Evolutionary conservation across 202 grass and related monocot species (phyloP).

Genomic region (Bolboschoenoplectus hybrid): DNA sequence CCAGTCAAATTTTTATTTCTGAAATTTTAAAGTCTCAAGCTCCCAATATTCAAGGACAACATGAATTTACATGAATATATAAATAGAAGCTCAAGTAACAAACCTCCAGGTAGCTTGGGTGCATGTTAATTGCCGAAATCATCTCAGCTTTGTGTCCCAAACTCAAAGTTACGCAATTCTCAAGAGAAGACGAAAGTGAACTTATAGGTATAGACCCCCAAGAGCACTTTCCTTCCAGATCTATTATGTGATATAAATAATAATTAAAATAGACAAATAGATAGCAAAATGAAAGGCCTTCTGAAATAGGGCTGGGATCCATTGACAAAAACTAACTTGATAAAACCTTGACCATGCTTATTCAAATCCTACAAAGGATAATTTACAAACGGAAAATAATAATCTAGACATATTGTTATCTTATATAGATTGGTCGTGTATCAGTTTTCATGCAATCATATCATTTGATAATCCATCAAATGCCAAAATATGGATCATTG

Average conservation of each 20-base stretch:
- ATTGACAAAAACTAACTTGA: not conserved
- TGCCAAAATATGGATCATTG: not conserved
- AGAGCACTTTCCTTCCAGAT: slow-evolving; percentile 73
- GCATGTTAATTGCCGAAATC: slow-evolving; percentile 61
- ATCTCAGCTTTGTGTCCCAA: slow-evolving; percentile 64
- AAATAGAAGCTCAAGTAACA: slow-evolving; percentile 20
- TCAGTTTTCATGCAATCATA: not conserved
- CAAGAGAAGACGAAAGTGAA: slow-evolving; percentile 67
- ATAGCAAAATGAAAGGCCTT: not conserved
- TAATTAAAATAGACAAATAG: not conserved
- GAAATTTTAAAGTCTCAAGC: not conserved
- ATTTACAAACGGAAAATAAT: not conserved
- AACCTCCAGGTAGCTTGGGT: slow-evolving; percentile 69
- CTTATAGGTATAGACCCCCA: slow-evolving; percentile 81
- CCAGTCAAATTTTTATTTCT: not conserved
- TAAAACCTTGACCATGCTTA: not conserved
- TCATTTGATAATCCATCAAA: slow-evolving; percentile 14
- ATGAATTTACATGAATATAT: not conserved
- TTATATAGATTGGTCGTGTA: not conserved
- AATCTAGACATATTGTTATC: not conserved
- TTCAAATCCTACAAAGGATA: slow-evolving; percentile 7
- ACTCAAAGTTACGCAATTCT: slow-evolving; percentile 61
- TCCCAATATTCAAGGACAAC: not conserved
- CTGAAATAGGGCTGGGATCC: not conserved
- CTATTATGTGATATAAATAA: slow-evolving; percentile 43